Evolutionary conservation across 306 rosid genomes (phyloP), one percentile per base, ranked within the genome.

Genomic region (Fragaria nilgerrensis): DNA sequence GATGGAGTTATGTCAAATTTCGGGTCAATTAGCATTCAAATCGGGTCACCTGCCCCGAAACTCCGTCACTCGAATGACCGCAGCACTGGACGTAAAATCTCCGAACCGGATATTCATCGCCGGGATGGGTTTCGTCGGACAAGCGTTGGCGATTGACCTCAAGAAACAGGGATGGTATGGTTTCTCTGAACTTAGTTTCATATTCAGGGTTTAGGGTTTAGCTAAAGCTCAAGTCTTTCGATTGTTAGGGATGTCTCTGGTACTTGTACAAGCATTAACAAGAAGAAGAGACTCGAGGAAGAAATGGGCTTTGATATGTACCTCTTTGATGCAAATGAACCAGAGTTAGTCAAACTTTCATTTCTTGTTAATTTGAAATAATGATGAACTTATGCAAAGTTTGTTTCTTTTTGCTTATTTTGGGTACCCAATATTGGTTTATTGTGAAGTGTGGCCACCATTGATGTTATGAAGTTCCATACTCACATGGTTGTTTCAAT

Each of bases 121-220:
- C 4, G 97, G 96, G 7, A 79, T 90, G 89, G 97, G 99, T 70
- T 90, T 89, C 76, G 90, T 95, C 17, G 97, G 89, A 1, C 86
- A 84, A 74, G 79, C 82, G 48, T 85, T 95, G 76, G 88, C 93
- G 19, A 72, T 68, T 72, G 83, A 87, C 50, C 97, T 95, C 80
- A 90, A 81, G 75, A 84, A 77, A 72, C 93, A 79, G 39, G 90
- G 96, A 84, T 95, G 97, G 97, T 95, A 84, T 19, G 27, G 9
- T 32, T 56, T n/a, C 29, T 39, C 3, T 22, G 23, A n/a, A 14
- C 64, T 73, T 22, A 41, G 22, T 41, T 59, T 43, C 27, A 50
- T 13, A 0, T 9, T 29, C 20, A 55, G 56, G 52, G 52, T 73
- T 55, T 22, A 15, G 45, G 13, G 19, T 73, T 14, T 8, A 16